Evolutionary conservation across 257 asterid genomes (phyloP), one percentile per base, ranked within the genome.

Genomic region (Forsythia suspensa): DNA sequence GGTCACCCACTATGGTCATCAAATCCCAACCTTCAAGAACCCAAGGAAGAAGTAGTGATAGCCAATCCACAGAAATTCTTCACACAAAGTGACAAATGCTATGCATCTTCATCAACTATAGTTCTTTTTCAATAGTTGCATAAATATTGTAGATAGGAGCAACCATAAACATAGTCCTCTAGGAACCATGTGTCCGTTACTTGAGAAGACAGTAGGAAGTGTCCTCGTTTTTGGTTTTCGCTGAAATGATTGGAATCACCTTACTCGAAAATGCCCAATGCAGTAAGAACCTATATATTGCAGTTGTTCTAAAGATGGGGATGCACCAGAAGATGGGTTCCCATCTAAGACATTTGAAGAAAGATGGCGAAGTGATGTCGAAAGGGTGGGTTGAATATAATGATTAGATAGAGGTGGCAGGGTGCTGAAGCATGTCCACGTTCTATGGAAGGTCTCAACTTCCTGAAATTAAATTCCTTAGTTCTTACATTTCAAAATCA

Each of bases 1-100:
- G 29, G 43, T 77, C 44, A 24, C 38, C 70, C 46, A 70, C 63
- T 70, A 37, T 40, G 72, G 44, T 72, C 11, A 48, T 52, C 63
- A 59, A 70, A 29, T 44, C 61, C 70, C 15, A 69, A 52, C 65
- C 74, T 73, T 20, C 67, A 81, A 68, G 24, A 73, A 70, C 70
- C n/a, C 55, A 24, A 69, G 3, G 37, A 59, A 16, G 40, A 29
- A 69, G 15, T 59, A 77, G 44, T 2, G 44, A 59, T 70, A 73
- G n/a, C 52, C 12, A 46, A 42, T 55, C 4, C 77, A 18, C 3
- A 13, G 43, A 37, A 34, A 29, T 55, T 18, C 38, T 55, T 73
- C 68, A 38, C 4, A 55, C 63, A 18, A 18, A 55, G 24, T 18
- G 63, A 18, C 9, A 18, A 55, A 55, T 55, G 12, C 63, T n/a